Base-by-base conservation (phyloP, 371 early-diverging fungal genomes). In the Mucor mucedo region DNA sequence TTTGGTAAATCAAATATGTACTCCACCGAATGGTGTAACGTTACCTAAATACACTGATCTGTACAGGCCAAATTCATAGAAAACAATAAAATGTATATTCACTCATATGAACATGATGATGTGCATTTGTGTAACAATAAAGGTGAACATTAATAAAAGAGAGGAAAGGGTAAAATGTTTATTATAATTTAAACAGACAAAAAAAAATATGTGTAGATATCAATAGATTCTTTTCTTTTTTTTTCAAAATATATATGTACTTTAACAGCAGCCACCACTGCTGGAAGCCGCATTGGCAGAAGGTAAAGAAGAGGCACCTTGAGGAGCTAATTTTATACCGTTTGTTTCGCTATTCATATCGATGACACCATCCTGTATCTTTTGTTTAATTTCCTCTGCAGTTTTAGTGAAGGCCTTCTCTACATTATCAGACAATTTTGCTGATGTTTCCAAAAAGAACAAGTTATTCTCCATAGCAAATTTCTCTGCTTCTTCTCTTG, bases 371-470 rank as follows among this genome's bases (percentile, higher is more conserved):
- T 62, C 69, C 35, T 73, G 72, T 54, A 81, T 81, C 70, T 81
- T 81, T 52, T 69, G 65, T 41, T 72, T 73, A 47, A 81, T 81
- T 14, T 66, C 76, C 45, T 73, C 65, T 47, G 79, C 77, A 13
- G 82, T 81, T 55, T 76, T 69, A 11, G 70, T 66, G 65, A 81
- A 81, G 11, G 77, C 91, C 58, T 92, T 88, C 57, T 95, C 93
- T 38, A 98, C 94, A 62, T 96, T 95, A 63, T 85, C 88, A 27
- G 95, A 93, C 0, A 93, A 91, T 78, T 97, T 98, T 41, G 99
- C 98, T 16, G 94, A 93, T 0, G 98, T 92, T 68, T 98, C 98
- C 79, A 94, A 85, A 70, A 95, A 97, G 70, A 94, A 85, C 55
- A 98, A 77, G 10, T 86, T 89, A 58, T 97, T 83, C 52, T 91